Conservation (phyloP, 2,329 filamentous ascomycete species). For the Verticillium klebahnii region DNA sequence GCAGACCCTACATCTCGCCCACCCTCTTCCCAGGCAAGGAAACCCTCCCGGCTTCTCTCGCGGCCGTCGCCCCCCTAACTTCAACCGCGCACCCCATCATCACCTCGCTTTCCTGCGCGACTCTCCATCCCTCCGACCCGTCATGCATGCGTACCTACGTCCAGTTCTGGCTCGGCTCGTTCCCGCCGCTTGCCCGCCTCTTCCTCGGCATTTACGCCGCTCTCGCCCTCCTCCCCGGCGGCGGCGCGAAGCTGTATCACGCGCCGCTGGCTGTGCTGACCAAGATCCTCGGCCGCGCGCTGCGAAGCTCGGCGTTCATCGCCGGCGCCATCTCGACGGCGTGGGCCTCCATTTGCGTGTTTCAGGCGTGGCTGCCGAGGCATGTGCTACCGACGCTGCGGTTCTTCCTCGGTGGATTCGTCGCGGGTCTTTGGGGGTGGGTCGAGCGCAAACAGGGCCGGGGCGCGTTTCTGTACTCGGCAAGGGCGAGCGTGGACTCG, state of each 20-base stretch:
- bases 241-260: slow-evolving; percentile 59
- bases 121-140: slow-evolving; percentile 82
- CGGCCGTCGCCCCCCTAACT: slow-evolving; percentile 70
- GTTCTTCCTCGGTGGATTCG: slow-evolving; percentile 83
- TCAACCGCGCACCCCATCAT: slow-evolving; percentile 84
- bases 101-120: slow-evolving; percentile 78
- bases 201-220: slow-evolving; percentile 71
- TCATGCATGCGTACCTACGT: slow-evolving; percentile 85
- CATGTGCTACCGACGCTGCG: slow-evolving; percentile 73
- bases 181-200: slow-evolving; percentile 73
- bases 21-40: slow-evolving; percentile 75
- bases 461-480: slow-evolving; percentile 72
- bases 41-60: slow-evolving; percentile 62
- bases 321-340: slow-evolving; percentile 79
- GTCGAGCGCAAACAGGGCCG: slow-evolving; percentile 63
- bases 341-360: slow-evolving; percentile 88
- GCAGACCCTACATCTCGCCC: slow-evolving; percentile 72
- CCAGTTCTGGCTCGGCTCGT: slow-evolving; percentile 79
- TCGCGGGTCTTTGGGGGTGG: slow-evolving; percentile 82
- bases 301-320: slow-evolving; percentile 72
- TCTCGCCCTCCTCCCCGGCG: slow-evolving; percentile 61
- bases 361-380: slow-evolving; percentile 74
- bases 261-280: slow-evolving; percentile 65
- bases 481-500: slow-evolving; percentile 73
- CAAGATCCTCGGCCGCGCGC: slow-evolving; percentile 59